A percentile compares a stretch with the other conserved stretches of the same genome.
Conservation (phyloP, 1,284 basidiomycete genomes). For the Tilletia setariae region DNA sequence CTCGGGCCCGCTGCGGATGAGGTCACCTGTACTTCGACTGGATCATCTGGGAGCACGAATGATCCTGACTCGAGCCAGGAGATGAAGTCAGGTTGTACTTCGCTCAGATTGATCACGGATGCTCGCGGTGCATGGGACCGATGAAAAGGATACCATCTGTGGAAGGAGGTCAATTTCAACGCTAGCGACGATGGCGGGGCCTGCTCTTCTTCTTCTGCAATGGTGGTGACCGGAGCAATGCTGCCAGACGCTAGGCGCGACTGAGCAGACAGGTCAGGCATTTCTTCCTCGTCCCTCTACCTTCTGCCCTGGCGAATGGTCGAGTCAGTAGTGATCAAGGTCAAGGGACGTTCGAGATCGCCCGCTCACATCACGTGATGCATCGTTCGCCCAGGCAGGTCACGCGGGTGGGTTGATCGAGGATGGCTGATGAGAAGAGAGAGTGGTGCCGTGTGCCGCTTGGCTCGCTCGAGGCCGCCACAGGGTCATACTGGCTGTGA, state of each 20-base stretch:
- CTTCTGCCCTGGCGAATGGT: too few relatives aligned
- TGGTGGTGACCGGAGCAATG: slow-evolving; percentile 1
- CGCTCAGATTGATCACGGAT: slow-evolving; percentile 66
- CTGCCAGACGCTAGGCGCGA: neutral
- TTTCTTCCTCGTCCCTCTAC: neutral
- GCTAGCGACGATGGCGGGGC: slow-evolving; percentile 55
- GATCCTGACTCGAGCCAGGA: slow-evolving; percentile 75
- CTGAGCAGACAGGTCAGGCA: slow-evolving; percentile 3
- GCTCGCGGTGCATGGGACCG: slow-evolving; percentile 70
- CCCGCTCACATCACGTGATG: too few relatives aligned
- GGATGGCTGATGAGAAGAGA: too few relatives aligned
- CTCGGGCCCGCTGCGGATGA: too few relatives aligned
- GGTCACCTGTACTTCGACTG: neutral
- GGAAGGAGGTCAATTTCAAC: slow-evolving; percentile 64
- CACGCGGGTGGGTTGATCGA: too few relatives aligned
- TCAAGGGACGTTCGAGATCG: too few relatives aligned
- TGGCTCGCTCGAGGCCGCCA: too few relatives aligned
- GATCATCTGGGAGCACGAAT: slow-evolving; percentile 71
- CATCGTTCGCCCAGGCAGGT: too few relatives aligned
- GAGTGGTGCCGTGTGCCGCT: too few relatives aligned
- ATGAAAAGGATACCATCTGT: slow-evolving; percentile 80
- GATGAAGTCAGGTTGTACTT: slow-evolving; percentile 66
- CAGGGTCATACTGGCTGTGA: too few relatives aligned
- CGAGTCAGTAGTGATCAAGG: too few relatives aligned
- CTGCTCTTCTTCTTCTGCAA: slow-evolving; percentile 55